These are phyloP conservation scores for Ceratobasidium papillatum DNA, from an alignment of 1,284 basidiomycete species.

Conservation along the genomic window DNA sequence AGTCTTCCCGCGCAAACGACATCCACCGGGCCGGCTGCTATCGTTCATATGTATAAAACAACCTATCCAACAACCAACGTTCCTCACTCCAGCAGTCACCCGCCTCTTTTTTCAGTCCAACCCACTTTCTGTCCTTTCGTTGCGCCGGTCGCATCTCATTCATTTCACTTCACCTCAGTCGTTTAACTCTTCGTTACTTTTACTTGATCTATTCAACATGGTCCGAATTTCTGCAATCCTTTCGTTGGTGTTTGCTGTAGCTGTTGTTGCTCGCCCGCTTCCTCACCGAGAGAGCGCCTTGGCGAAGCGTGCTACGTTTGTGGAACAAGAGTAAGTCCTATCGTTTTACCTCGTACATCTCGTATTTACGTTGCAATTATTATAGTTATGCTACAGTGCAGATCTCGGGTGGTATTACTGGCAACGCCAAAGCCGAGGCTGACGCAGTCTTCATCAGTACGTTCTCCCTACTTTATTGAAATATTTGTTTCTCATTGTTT, in stretches of 20 bases:
- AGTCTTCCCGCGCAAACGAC: background rate
- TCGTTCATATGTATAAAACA: slow-evolving; percentile 9
- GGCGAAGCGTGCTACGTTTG: background rate
- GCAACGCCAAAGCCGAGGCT: slow-evolving; percentile 56
- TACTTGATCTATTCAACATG: background rate
- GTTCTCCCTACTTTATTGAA: slow-evolving; percentile 22
- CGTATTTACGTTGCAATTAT: background rate
- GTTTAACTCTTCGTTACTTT: background rate
- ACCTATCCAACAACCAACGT: background rate
- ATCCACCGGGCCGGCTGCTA: background rate
- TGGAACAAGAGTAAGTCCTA: background rate
- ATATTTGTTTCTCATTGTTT: background rate
- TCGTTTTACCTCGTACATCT: background rate
- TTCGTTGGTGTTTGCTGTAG: slow-evolving; percentile 8
- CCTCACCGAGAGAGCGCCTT: background rate
- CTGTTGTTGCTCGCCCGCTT: slow-evolving; percentile 25
- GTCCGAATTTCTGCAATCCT: slow-evolving; percentile 19
- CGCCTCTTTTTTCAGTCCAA: slow-evolving; percentile 19
- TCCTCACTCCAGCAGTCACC: slow-evolving; percentile 37
- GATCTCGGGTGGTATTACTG: slow-evolving; percentile 58
- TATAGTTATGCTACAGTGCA: slow-evolving; percentile 58
- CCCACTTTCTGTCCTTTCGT: slow-evolving; percentile 23
- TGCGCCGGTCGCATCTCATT: slow-evolving; percentile 31
- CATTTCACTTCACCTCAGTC: slow-evolving; percentile 8
- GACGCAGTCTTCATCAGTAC: slow-evolving; percentile 55